Percentiles rank a stretch among this genome's conserved stretches.
phyloP scores from a whole-genome alignment of 148 eudicot genomes.

The Rhododendron ovatum region DNA sequence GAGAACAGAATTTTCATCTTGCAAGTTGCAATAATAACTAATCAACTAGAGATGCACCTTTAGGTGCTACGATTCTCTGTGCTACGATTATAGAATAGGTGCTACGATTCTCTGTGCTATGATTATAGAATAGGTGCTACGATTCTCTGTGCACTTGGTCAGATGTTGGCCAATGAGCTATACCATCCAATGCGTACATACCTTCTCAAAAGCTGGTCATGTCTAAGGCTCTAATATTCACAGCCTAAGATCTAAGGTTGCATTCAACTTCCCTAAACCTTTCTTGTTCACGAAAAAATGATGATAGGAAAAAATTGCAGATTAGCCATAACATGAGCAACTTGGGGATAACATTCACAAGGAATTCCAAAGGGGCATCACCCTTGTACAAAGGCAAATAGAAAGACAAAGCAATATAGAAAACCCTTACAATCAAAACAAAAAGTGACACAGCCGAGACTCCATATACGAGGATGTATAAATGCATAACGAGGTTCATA shows the following conservation, averaged over 20 bases:
- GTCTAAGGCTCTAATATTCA: neutral
- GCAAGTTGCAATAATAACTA: neutral
- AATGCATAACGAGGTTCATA: neutral
- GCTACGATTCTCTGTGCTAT: neutral
- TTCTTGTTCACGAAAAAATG: neutral
- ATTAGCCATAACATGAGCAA: neutral
- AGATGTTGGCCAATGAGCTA: neutral
- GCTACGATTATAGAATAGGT: neutral
- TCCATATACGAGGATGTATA: neutral
- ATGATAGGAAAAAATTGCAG: neutral
- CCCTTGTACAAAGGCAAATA: neutral
- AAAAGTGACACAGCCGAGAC: neutral
- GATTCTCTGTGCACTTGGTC: neutral
- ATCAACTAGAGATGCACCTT: neutral
- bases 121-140: neutral
- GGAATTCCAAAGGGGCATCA: neutral
- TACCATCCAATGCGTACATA: neutral
- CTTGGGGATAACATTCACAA: neutral
- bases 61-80: neutral
- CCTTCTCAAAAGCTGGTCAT: neutral
- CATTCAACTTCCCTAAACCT: neutral
- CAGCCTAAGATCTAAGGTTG: neutral
- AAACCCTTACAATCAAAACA: neutral
- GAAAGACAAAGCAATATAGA: neutral
- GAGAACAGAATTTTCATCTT: neutral